These are phyloP conservation scores for Bacidia gigantensis DNA, from an alignment of 495 filamentous ascomycete species.

Conservation along the genomic window DNA sequence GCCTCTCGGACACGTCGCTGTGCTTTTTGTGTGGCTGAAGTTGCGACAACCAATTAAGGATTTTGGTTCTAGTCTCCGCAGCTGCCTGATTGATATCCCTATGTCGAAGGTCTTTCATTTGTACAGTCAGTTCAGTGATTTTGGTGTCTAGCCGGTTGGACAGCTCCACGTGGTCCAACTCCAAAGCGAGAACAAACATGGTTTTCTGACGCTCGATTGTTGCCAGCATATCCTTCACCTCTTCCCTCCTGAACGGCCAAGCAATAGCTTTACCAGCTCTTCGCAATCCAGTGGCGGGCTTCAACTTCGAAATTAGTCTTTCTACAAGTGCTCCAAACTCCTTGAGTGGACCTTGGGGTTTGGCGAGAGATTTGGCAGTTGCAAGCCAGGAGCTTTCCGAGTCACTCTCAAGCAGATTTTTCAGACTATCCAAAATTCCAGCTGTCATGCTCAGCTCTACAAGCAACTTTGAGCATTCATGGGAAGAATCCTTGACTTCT, in stretches of 20 bases:
- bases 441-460: background rate
- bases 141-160: too few relatives aligned
- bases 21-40: constrained; percentile 4
- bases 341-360: constrained; percentile 2
- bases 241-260: constrained; percentile 10
- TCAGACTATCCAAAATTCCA: background rate
- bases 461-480: background rate
- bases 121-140: too few relatives aligned
- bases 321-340: constrained; percentile 5
- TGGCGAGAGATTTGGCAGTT: background rate
- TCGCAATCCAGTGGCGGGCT: background rate
- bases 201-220: constrained; percentile 9
- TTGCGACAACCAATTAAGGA: constrained; percentile 12
- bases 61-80: too few relatives aligned
- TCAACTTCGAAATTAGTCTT: background rate
- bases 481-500: constrained; percentile 4
- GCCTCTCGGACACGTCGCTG: background rate
- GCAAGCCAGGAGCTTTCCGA: background rate
- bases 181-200: constrained; percentile 6
- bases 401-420: background rate
- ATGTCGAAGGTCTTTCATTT: too few relatives aligned
- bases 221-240: constrained; percentile 2
- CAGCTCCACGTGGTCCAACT: constrained; percentile 5
- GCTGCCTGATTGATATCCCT: too few relatives aligned
- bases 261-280: background rate